Conservation (phyloP, 1,139 yeast species). For the Debaryomyces subglobosus region DNA sequence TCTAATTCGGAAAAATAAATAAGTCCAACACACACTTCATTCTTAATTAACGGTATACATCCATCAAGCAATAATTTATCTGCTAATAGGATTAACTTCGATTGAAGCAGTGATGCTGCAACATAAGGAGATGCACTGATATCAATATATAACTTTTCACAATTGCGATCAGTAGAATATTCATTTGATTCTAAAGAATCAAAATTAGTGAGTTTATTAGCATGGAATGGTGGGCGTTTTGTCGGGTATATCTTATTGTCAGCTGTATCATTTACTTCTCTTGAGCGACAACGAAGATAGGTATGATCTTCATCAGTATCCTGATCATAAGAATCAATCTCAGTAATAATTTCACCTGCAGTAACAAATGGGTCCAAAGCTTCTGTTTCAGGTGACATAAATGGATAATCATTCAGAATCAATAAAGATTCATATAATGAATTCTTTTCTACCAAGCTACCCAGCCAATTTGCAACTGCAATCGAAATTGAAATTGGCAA, state of each 20-base stretch:
- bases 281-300: not conserved
- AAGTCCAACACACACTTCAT: conserved; percentile 47
- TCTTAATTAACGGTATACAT: conserved; percentile 51
- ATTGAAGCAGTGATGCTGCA: conserved; percentile 33
- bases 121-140: conserved; percentile 41
- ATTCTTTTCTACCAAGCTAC: conserved; percentile 53
- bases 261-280: not conserved
- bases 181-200: not conserved
- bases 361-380: conserved; percentile 37
- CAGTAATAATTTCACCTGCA: conserved; percentile 25
- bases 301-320: conserved; percentile 1
- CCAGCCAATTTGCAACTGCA: conserved; percentile 62
- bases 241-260: not conserved
- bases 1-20: conserved; percentile 58
- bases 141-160: conserved; percentile 36
- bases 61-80: conserved; percentile 54
- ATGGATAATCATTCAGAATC: conserved; percentile 57
- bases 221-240: not conserved
- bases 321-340: conserved; percentile 12
- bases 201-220: not conserved
- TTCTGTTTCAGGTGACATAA: conserved; percentile 47
- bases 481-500: conserved; percentile 61
- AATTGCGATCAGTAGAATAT: not conserved
- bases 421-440: conserved; percentile 57
- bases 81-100: conserved; percentile 40